Percentiles rank a stretch among this genome's conserved stretches.
Evolutionary conservation across 2,329 filamentous ascomycete species (phyloP).

Genomic region (Calonectria pauciramosa): DNA sequence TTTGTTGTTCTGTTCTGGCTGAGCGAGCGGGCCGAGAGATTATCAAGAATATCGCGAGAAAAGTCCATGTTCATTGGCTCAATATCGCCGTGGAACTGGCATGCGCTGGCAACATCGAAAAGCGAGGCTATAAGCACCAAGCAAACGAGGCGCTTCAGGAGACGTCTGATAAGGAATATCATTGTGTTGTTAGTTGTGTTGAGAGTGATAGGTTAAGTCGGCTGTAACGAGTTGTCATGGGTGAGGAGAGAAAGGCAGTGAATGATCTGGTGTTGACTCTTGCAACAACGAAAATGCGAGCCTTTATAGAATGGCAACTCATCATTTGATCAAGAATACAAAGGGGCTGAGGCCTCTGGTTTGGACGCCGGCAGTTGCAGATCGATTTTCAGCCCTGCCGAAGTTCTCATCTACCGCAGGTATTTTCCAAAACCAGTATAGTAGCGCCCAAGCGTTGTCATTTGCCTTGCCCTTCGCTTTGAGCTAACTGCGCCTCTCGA

Average conservation of each 20-base stretch:
- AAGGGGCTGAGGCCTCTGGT: neutral
- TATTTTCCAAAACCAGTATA: neutral
- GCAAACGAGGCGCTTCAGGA: neutral
- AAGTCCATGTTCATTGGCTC: neutral
- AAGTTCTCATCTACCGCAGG: neutral
- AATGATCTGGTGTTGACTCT: neutral
- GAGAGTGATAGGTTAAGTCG: neutral
- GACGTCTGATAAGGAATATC: neutral
- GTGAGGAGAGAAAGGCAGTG: neutral
- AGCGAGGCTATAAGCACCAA: neutral
- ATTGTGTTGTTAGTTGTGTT: neutral
- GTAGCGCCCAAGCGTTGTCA: neutral
- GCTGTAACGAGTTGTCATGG: neutral
- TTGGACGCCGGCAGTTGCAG: neutral
- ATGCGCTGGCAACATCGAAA: neutral
- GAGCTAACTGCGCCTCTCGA: neutral
- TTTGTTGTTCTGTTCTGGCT: neutral
- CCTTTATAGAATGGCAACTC: neutral
- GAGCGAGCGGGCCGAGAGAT: neutral
- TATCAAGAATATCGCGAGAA: neutral
- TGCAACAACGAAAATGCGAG: too few relatives aligned
- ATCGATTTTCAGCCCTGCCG: neutral
- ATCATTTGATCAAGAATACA: neutral
- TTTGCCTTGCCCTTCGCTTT: neutral
- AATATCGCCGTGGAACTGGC: slow-evolving; percentile 2